These are phyloP conservation scores for Chlamydomonas incerta DNA, from an alignment of 139 green algal species.

Conservation along the genomic window DNA sequence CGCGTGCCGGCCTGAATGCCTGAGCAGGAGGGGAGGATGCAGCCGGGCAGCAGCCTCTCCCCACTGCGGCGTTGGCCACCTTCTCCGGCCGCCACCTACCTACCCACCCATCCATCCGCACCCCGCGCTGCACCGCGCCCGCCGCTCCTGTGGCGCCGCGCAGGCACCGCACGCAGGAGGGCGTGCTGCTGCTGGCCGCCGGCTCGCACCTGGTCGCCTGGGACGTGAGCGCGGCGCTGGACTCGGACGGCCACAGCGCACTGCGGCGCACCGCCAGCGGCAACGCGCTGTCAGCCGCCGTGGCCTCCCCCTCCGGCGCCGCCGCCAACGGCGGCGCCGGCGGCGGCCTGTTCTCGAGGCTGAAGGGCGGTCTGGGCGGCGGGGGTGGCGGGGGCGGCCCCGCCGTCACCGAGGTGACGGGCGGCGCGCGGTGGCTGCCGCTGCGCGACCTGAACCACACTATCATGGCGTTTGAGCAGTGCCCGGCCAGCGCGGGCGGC, in stretches of 20 bases:
- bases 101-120: too few species aligned
- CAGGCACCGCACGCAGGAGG: constrained; percentile 30
- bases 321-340: too few species aligned
- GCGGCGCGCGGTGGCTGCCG: background rate
- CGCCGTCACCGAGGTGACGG: background rate
- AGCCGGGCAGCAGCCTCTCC: too few species aligned
- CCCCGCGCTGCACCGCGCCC: too few species aligned
- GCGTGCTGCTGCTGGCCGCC: constrained; percentile 1
- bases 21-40: too few species aligned
- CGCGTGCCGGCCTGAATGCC: too few species aligned
- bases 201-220: background rate
- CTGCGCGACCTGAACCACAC: background rate
- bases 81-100: too few species aligned
- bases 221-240: background rate
- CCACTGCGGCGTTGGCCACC: too few species aligned
- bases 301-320: background rate
- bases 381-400: background rate
- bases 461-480: constrained; percentile 18
- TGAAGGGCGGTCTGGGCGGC: background rate
- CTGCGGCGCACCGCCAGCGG: background rate
- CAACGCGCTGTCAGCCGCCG: background rate
- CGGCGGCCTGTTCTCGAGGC: background rate
- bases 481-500: background rate
- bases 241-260: background rate
- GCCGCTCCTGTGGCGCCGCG: background rate